Base-by-base conservation (phyloP, 306 rosid genomes). In the Hippophae tibetana region DNA sequence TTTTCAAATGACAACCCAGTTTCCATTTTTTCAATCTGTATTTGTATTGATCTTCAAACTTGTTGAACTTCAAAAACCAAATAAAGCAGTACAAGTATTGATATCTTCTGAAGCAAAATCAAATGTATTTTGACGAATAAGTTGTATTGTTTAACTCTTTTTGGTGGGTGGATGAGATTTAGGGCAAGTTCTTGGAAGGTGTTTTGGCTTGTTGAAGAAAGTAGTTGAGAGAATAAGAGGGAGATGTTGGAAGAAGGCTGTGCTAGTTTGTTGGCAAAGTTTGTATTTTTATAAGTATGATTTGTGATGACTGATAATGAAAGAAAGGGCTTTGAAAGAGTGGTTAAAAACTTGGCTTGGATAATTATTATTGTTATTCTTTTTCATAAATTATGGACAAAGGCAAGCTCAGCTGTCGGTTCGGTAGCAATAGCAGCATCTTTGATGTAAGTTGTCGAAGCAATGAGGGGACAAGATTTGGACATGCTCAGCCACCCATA, bases 361-460 rank as follows among this genome's bases (percentile, higher is more conserved):
- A 31, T 2, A 4, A 31, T 31, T 31, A 31, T 31, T 31, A 31
- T 31, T 31, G 5, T 31, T 31, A 27, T 11, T 49, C 12, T 13
- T 14, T 53, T 44, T 76, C 80, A 79, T 77, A 79, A 89, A 84
- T 76, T 78, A 47, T 60, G 94, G 94, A 90, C 79, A 84, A 80
- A 82, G 95, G 79, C 69, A 82, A 76, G 81, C 64, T 60, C 62
- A 64, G 81, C 63, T 86, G 97, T 31, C 38, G 38, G 38, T 31
- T 86, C 94, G 97, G 94, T 73, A 72, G 94, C 76, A 76, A 75
- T 43, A 61, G 86, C 63, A 71, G 85, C 96, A 90, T 52, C 70
- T 62, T 71, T 65, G 83, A 81, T 87, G 95, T 79, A 81, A 47
- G 5, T 51, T 86, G 96, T 70, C 87, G 62, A 61, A 0, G 63